Evolutionary conservation across 2,329 filamentous ascomycete species (phyloP).

Genomic region (Xylariales sp.): DNA sequence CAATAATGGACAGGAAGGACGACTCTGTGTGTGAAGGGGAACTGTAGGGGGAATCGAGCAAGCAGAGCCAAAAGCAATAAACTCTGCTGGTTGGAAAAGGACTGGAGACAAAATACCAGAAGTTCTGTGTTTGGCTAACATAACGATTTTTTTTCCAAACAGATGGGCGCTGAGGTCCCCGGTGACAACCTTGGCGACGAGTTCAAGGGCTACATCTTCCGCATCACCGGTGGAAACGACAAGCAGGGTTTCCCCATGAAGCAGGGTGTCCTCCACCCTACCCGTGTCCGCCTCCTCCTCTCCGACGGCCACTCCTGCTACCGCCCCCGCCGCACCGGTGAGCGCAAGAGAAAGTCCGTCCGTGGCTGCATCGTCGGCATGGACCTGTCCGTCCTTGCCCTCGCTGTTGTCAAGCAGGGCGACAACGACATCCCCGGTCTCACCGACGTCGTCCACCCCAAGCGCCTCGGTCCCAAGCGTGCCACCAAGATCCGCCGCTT

Average conservation of each 20-base stretch:
- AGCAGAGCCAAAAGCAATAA: too few relatives aligned
- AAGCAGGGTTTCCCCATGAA: slow-evolving; percentile 99
- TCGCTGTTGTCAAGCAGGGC: slow-evolving; percentile 97
- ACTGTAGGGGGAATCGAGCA: too few relatives aligned
- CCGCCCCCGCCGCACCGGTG: slow-evolving; percentile 93
- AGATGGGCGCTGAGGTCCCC: slow-evolving; percentile 88
- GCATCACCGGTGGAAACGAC: slow-evolving; percentile 99
- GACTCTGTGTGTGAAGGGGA: too few relatives aligned
- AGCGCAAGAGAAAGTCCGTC: slow-evolving; percentile 99
- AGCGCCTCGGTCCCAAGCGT: slow-evolving; percentile 99
- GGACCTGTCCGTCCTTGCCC: slow-evolving; percentile 91
- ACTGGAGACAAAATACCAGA: too few relatives aligned
- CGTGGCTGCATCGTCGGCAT: slow-evolving; percentile 97
- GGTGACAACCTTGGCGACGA: slow-evolving; percentile 96
- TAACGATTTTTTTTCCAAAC: slow-evolving; percentile 22
- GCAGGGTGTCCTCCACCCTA: slow-evolving; percentile 99
- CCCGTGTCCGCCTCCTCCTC: slow-evolving; percentile 96
- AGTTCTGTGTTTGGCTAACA: too few relatives aligned
- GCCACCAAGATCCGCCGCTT: slow-evolving; percentile 99
- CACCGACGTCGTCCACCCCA: slow-evolving; percentile 97
- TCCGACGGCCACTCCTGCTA: slow-evolving; percentile 98
- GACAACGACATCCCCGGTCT: slow-evolving; percentile 90
- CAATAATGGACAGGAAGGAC: too few relatives aligned
- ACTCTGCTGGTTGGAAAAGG: too few relatives aligned
- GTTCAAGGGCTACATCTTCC: slow-evolving; percentile 99